Evolutionary conservation across 805 yeast species (phyloP), one percentile per base, ranked within the genome.

Genomic region (Saturnispora quitensis): DNA sequence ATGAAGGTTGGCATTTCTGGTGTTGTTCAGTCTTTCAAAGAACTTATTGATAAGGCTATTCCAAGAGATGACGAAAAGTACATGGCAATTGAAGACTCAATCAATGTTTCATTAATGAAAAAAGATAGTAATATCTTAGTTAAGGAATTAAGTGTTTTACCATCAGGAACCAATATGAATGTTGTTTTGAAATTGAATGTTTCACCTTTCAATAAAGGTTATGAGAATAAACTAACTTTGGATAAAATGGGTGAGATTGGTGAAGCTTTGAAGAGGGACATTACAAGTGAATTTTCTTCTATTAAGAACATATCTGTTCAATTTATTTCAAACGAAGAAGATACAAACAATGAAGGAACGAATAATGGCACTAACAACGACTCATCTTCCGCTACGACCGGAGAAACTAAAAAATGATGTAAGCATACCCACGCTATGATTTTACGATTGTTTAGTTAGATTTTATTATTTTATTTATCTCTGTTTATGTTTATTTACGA

Each of bases 1-100:
- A 79, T 90, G 56, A 81, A 77, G 57, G 97, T 97, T 7, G 98
- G 98, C 35, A 76, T 80, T 66, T 76, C 78, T 3, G 90, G 96
- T 27, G 80, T 86, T 59, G 72, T 74, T 53, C 74, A 76, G 27
- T 80, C 97, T 0, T 75, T 84, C 60, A 76, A 76, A 54, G 98
- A 91, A 63, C 71, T 91, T 44, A 74, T 88, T 31, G 99, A 91
- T 61, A 77, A 80, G 56, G 84, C 91, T 2, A 68, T 84, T 38
- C 72, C 78, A 15, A 68, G 65, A 15, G 66, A 65, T 0, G 82
- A 80, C 55, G 76, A 74, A 45, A 71, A 79, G 46, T 84, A 78
- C 56, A 58, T 61, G 18, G 64, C 66, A 27, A 55, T 76, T 35
- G 67, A 70, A 50, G 66, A 63, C 51, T 62, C 69, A 4, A 63